A percentile compares a stretch with the other conserved stretches of the same genome.
Conservation (phyloP, 2,329 filamentous ascomycete species). For the Aspergillus costaricaensis region DNA sequence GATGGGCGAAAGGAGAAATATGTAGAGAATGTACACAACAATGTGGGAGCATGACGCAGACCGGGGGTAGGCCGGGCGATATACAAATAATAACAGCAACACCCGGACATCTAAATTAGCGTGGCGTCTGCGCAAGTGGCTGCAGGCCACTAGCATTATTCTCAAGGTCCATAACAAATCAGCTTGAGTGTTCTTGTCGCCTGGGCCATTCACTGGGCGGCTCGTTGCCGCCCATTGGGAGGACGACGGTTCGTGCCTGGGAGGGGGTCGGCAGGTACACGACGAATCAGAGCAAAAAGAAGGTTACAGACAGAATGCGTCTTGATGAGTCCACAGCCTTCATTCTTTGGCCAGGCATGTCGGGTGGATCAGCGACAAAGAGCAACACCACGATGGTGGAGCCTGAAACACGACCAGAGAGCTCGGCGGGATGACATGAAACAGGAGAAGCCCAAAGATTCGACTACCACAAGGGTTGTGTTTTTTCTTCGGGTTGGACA, state of each 20-base stretch:
- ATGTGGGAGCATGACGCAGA: constrained; percentile 11
- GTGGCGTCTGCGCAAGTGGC: not conserved
- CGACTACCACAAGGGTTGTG: not conserved
- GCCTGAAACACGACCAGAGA: constrained; percentile 20
- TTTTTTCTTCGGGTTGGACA: not conserved
- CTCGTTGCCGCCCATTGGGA: constrained; percentile 6
- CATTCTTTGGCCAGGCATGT: constrained; percentile 23
- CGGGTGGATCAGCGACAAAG: constrained; percentile 16
- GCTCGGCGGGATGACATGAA: constrained; percentile 15
- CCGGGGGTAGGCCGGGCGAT: constrained; percentile 2
- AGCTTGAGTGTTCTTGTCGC: constrained; percentile 8
- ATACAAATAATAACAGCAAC: constrained; percentile 11
- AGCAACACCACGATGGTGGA: constrained; percentile 5
- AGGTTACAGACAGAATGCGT: not conserved
- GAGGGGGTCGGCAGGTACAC: not conserved
- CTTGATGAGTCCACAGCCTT: constrained; percentile 8
- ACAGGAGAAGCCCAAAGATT: constrained; percentile 18
- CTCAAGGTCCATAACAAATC: constrained; percentile 2
- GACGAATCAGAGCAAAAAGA: constrained; percentile 17
- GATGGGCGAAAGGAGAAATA: constrained; percentile 9
- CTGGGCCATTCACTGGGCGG: constrained; percentile 11
- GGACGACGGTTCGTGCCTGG: constrained; percentile 3
- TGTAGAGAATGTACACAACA: constrained; percentile 23
- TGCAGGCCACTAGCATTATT: constrained; percentile 2
- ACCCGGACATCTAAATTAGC: constrained; percentile 2